These are phyloP conservation scores for Mucor indicus DNA, from an alignment of 371 early-diverging fungal species.

Conservation along the genomic window DNA sequence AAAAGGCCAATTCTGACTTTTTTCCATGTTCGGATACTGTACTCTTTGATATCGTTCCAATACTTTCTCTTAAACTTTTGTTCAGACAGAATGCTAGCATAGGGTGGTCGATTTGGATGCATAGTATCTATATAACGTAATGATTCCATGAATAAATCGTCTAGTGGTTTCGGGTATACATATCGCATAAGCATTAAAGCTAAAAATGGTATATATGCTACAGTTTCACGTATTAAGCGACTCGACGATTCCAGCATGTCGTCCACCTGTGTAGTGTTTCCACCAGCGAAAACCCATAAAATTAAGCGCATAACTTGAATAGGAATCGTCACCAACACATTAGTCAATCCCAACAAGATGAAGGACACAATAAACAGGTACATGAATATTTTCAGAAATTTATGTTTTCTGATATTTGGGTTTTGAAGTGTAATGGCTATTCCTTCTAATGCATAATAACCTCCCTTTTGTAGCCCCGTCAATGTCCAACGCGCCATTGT, in stretches of 20 bases:
- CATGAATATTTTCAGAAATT: slow-evolving; percentile 45
- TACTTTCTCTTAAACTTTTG: slow-evolving; percentile 43
- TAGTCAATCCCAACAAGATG: slow-evolving; percentile 39
- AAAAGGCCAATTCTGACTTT: slow-evolving; percentile 44
- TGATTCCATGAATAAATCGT: slow-evolving; percentile 63
- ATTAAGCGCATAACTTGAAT: slow-evolving; percentile 32
- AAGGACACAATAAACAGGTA: slow-evolving; percentile 50
- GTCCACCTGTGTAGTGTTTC: slow-evolving; percentile 21
- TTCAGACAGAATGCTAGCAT: slow-evolving; percentile 37
- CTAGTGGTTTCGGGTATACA: slow-evolving; percentile 62
- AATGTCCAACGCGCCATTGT: slow-evolving; percentile 42
- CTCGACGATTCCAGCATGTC: slow-evolving; percentile 12
- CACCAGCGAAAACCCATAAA: slow-evolving; percentile 24
- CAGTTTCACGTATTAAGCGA: slow-evolving; percentile 32
- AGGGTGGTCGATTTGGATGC: slow-evolving; percentile 45
- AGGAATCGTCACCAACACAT: slow-evolving; percentile 34
- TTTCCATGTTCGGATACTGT: slow-evolving; percentile 46
- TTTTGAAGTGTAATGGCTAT: slow-evolving; percentile 45
- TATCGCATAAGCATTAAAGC: slow-evolving; percentile 62
- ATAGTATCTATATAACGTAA: slow-evolving; percentile 43
- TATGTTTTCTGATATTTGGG: slow-evolving; percentile 48
- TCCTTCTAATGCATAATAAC: slow-evolving; percentile 47
- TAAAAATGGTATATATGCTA: slow-evolving; percentile 49
- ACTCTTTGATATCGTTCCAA: slow-evolving; percentile 54
- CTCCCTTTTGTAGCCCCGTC: slow-evolving; percentile 38